These are phyloP conservation scores for Gymnopus androsaceus DNA, from an alignment of 1,284 basidiomycete species.

Conservation along the genomic window DNA sequence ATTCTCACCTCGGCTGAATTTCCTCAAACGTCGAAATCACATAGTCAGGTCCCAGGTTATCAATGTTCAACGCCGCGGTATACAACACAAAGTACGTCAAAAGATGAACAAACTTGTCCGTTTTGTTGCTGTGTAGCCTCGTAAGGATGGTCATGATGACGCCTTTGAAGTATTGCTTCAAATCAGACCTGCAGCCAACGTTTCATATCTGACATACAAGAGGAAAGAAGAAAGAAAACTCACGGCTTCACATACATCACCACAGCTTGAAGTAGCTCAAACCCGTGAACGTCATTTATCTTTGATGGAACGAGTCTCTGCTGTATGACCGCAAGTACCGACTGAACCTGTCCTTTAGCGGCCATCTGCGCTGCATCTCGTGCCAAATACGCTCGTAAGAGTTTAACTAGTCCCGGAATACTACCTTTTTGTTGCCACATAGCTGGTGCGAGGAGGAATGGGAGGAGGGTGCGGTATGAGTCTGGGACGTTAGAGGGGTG, in stretches of 20 bases:
- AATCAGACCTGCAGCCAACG: conserved; percentile 47
- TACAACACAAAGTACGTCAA: conserved; percentile 83
- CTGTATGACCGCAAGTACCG: conserved; percentile 89
- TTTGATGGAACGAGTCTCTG: conserved; percentile 88
- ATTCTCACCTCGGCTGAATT: conserved; percentile 80
- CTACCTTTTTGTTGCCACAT: conserved; percentile 97
- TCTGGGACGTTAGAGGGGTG: conserved; percentile 57
- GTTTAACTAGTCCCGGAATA: conserved; percentile 89
- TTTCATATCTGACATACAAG: neutral
- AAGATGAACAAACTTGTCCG: conserved; percentile 85
- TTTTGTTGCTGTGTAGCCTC: conserved; percentile 83
- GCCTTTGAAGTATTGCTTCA: conserved; percentile 78
- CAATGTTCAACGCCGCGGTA: conserved; percentile 73
- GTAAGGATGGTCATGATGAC: conserved; percentile 84
- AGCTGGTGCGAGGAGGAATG: conserved; percentile 83
- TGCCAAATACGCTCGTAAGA: conserved; percentile 84
- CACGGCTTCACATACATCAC: conserved; percentile 75
- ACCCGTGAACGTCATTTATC: conserved; percentile 88
- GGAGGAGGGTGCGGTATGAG: conserved; percentile 80
- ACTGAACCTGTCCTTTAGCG: conserved; percentile 49
- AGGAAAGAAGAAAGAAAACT: conserved; percentile 35
- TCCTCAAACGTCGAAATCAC: conserved; percentile 77
- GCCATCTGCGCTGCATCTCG: conserved; percentile 75
- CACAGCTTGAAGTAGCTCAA: conserved; percentile 85
- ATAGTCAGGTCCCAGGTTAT: conserved; percentile 77